Percentiles rank a stretch among this genome's conserved stretches.
Conservation (phyloP, 2,329 filamentous ascomycete genomes). For the Xenosphaeropsis pyriputrescens region DNA sequence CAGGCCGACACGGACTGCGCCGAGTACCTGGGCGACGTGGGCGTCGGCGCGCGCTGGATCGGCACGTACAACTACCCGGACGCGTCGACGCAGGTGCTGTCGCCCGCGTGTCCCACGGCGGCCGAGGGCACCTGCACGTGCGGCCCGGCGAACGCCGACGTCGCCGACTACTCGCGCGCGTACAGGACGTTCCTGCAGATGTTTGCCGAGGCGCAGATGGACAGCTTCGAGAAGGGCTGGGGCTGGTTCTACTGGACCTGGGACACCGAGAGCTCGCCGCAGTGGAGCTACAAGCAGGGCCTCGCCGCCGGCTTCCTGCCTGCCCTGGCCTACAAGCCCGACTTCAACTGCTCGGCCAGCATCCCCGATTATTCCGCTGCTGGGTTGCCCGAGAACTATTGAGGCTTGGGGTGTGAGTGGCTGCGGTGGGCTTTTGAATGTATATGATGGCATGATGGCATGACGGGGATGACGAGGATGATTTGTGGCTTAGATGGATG, state of each 20-base stretch:
- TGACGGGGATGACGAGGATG: too few relatives aligned
- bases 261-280: conserved; percentile 71
- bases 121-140: conserved; percentile 56
- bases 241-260: conserved; percentile 99
- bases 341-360: conserved; percentile 49
- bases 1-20: conserved; percentile 96
- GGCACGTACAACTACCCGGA: conserved; percentile 66
- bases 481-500: too few relatives aligned
- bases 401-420: conserved; percentile 3
- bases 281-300: conserved; percentile 88
- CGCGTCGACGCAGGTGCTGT: conserved; percentile 35
- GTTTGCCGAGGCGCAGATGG: conserved; percentile 95
- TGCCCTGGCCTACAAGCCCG: conserved; percentile 50
- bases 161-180: conserved; percentile 45
- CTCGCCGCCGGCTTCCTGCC: conserved; percentile 69
- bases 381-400: conserved; percentile 35
- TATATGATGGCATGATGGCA: too few relatives aligned
- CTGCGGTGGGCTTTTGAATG: too few relatives aligned
- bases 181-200: conserved; percentile 81
- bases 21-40: conserved; percentile 74
- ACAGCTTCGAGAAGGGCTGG: conserved; percentile 81
- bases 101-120: conserved; percentile 61
- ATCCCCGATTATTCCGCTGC: conserved; percentile 35
- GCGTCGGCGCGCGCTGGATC: conserved; percentile 79
- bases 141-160: conserved; percentile 58